Percentiles rank a stretch among this genome's conserved stretches.
Evolutionary conservation across 2,329 filamentous ascomycete genomes (phyloP).

Genomic region (Trichoderma sp.): DNA sequence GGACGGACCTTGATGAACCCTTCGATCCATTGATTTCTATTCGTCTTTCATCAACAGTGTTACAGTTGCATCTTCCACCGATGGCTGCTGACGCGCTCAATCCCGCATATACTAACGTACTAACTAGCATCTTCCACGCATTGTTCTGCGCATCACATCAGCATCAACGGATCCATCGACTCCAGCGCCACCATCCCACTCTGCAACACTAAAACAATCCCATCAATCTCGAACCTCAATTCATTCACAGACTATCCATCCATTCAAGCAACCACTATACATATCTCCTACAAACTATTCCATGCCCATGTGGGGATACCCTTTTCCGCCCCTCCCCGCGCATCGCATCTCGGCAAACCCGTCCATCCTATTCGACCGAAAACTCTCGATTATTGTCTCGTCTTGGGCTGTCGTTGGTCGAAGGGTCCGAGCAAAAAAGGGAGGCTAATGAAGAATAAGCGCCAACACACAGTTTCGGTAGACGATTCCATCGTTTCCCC

Average conservation of each 20-base stretch:
- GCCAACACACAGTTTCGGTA: not conserved
- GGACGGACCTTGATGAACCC: not conserved
- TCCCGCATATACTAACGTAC: not conserved
- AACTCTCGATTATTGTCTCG: not conserved
- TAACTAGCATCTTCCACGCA: not conserved
- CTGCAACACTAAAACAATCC: not conserved
- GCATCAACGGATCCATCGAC: not conserved
- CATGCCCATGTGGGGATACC: not conserved
- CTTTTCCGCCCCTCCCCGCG: not conserved
- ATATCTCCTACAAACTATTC: no score
- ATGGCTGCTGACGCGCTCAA: not conserved
- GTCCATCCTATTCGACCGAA: not conserved
- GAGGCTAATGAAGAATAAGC: no score
- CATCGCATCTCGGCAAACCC: not conserved
- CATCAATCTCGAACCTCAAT: not conserved
- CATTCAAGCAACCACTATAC: not conserved
- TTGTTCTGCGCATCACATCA: not conserved
- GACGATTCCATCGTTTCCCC: no score
- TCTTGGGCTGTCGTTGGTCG: no score
- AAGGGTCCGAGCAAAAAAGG: no score
- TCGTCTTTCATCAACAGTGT: not conserved
- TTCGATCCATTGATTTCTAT: not conserved
- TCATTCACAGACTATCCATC: not conserved
- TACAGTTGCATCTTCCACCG: not conserved
- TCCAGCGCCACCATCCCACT: no score